A percentile compares a stretch with the other conserved stretches of the same genome.
phyloP scores from a whole-genome alignment of 1,284 basidiomycete species.

The Austroboletus rostrupii region DNA sequence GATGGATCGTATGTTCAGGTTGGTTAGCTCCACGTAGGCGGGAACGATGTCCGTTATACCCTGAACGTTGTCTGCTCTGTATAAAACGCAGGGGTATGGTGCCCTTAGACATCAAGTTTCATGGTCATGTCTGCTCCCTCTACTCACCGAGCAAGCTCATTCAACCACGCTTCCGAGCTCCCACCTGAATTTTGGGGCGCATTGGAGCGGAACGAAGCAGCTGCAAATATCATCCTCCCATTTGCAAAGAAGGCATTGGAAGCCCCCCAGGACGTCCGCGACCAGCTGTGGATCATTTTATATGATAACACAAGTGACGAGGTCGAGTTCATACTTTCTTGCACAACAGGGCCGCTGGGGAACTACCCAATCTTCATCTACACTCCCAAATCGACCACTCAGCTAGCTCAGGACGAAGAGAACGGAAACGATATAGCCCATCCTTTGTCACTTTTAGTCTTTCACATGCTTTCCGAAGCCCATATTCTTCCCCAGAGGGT shows the following conservation, averaged over 20 bases:
- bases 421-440: slow-evolving; percentile 31
- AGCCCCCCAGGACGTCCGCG: slow-evolving; percentile 22
- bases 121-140: slow-evolving; percentile 5
- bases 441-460: slow-evolving; percentile 34
- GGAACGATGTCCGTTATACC: slow-evolving; percentile 1
- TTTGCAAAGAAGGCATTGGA: slow-evolving; percentile 30
- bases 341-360: slow-evolving; percentile 50
- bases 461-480: slow-evolving; percentile 33
- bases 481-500: slow-evolving; percentile 41
- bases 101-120: slow-evolving; percentile 1
- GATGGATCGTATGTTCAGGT: slow-evolving; percentile 10
- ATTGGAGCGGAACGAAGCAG: slow-evolving; percentile 36
- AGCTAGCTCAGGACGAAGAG: slow-evolving; percentile 24
- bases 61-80: not conserved
- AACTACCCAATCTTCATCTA: slow-evolving; percentile 60
- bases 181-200: slow-evolving; percentile 36
- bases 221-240: slow-evolving; percentile 57
- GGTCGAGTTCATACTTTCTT: slow-evolving; percentile 56
- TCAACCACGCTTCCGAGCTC: slow-evolving; percentile 20
- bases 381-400: slow-evolving; percentile 33
- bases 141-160: not conserved
- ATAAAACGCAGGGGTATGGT: slow-evolving; percentile 1
- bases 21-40: not conserved
- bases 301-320: slow-evolving; percentile 21
- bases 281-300: slow-evolving; percentile 50